A percentile compares a stretch with the other conserved stretches of the same genome.
These are phyloP conservation scores for Eremothecium gossypii DNA, from an alignment of 1,139 yeast species.

Conservation along the genomic window DNA sequence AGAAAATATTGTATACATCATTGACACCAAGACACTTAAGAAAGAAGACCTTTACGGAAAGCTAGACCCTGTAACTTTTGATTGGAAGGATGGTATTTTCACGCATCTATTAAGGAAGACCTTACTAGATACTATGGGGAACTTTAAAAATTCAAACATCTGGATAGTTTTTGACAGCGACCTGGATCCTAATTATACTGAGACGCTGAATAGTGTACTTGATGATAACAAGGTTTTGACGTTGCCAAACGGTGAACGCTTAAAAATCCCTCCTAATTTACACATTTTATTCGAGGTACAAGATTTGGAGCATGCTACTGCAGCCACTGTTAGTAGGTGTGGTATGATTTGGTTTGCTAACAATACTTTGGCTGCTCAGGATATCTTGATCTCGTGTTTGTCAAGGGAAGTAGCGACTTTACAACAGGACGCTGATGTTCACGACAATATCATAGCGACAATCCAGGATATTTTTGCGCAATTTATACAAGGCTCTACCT, in stretches of 20 bases:
- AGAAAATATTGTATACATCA: slow-evolving; percentile 37
- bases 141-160: slow-evolving; percentile 39
- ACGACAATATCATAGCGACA: background rate
- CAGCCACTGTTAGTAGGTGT: slow-evolving; percentile 90
- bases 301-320: slow-evolving; percentile 57
- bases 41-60: slow-evolving; percentile 65
- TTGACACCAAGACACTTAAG: slow-evolving; percentile 68
- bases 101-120: slow-evolving; percentile 59
- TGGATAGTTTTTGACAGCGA: slow-evolving; percentile 94
- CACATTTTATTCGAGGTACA: slow-evolving; percentile 73
- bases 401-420: slow-evolving; percentile 6
- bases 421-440: background rate
- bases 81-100: slow-evolving; percentile 87
- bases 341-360: slow-evolving; percentile 74
- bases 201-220: slow-evolving; percentile 77
- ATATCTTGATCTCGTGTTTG: slow-evolving; percentile 16
- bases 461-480: slow-evolving; percentile 4
- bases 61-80: slow-evolving; percentile 69
- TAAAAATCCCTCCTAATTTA: slow-evolving; percentile 56
- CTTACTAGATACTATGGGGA: slow-evolving; percentile 51
- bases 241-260: slow-evolving; percentile 81
- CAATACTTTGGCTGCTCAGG: slow-evolving; percentile 26
- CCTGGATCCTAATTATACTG: slow-evolving; percentile 92
- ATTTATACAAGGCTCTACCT: slow-evolving; percentile 1
- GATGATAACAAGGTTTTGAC: slow-evolving; percentile 82